Evolutionary conservation across 257 asterid species (phyloP).

Genomic region (Solanum arcanum): DNA sequence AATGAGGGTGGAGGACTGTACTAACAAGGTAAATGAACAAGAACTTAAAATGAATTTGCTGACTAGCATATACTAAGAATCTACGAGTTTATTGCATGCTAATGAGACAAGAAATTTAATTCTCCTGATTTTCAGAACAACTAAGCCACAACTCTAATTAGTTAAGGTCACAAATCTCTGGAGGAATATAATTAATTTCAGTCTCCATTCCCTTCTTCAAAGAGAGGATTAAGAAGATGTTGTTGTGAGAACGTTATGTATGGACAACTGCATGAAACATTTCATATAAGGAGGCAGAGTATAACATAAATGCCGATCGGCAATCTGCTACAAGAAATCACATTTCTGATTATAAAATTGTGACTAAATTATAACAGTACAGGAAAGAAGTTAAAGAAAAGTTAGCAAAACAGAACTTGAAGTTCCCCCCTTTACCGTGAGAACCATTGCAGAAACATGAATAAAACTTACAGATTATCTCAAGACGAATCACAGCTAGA

Average conservation of each 20-base stretch:
- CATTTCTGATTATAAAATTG: background rate
- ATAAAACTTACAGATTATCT: background rate
- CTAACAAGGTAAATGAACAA: background rate
- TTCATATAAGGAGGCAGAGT: background rate
- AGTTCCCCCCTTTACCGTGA: background rate
- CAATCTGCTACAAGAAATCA: background rate
- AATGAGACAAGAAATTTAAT: background rate
- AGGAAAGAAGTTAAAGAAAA: background rate
- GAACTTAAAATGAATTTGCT: slow-evolving; percentile 7
- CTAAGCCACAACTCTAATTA: background rate
- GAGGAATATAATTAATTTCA: background rate
- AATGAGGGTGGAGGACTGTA: background rate
- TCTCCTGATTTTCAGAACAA: background rate
- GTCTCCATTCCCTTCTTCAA: background rate
- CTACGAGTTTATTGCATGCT: background rate
- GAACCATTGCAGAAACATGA: background rate
- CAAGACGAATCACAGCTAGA: background rate
- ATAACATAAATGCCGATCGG: background rate
- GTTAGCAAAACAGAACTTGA: background rate
- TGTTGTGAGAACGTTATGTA: background rate
- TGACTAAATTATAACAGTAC: background rate
- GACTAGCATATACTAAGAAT: background rate
- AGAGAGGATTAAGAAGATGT: background rate
- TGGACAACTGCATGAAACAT: background rate
- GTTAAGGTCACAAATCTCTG: background rate